Evolutionary conservation across 2,329 filamentous ascomycete species (phyloP), one percentile per base, ranked within the genome.

Genomic region (Paracorniculantispora psalliotae): DNA sequence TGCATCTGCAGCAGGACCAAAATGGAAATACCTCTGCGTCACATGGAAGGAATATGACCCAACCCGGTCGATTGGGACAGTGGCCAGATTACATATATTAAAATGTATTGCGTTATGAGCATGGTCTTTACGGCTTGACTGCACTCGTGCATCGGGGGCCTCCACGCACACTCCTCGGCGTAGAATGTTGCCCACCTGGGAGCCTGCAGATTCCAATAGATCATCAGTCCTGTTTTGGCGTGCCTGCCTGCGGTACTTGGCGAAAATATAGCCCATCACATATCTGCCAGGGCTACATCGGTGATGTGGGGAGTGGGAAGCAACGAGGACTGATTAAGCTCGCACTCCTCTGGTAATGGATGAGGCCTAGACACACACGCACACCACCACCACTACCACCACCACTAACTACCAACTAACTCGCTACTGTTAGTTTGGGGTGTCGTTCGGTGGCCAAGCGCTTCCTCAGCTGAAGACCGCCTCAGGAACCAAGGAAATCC

Each of bases 1-100:
- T 56, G 44, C 23, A 23, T 48, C 53, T 56, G 53, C 53, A 56
- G 30, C 53, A 56, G 33, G 33, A 48, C 43, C 30, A 17, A 56
- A 48, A 28, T 23, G 44, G 53, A 56, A 56, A 19, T 48, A 15
- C 44, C 53, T 48, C 33, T 56, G 53, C 53, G 33, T 56, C 53
- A 56, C 53, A 56, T 56, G 53, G 15, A 56, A 39, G 43, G 21
- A 39, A 8, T 8, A 56, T 37, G 25, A 28, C 43, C 30, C 33
- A 39, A 39, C 30, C 28, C 53, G 19, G n/a, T 37, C n/a, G 28
- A 30, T 47, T 47, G 26, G n/a, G 19, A 44, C 37, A 23, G 51
- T 25, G 25, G 26, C 15, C 52, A 55, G 53, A 48, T 56, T 54
- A 26, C 39, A 21, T 25, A 44, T 41, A 56, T 39, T 44, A 33